Evolutionary conservation across 352 stramenopile species (phyloP).

Genomic region (Globisporangium cederbergense): DNA sequence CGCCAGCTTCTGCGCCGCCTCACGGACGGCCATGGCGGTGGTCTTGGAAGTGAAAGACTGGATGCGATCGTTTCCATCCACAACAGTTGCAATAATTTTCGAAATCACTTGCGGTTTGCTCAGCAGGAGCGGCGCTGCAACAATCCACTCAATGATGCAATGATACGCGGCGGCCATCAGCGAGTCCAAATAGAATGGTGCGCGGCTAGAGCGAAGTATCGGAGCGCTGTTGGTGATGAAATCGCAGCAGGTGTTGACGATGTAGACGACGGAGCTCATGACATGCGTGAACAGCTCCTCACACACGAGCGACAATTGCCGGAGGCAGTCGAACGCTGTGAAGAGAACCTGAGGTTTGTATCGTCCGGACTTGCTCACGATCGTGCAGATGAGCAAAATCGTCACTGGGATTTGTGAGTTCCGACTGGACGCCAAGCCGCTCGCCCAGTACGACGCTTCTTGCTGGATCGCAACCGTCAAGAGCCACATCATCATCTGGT

Average conservation of each 20-base stretch:
- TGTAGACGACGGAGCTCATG: constrained; percentile 71
- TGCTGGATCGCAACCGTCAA: constrained; percentile 84
- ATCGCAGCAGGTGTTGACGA: constrained; percentile 83
- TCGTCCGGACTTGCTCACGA: constrained; percentile 75
- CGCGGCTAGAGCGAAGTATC: constrained; percentile 63
- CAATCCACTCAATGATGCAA: constrained; percentile 86
- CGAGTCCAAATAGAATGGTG: constrained; percentile 80
- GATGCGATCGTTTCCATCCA: constrained; percentile 72
- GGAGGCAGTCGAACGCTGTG: constrained; percentile 83
- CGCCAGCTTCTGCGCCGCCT: constrained; percentile 74
- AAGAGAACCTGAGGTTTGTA: constrained; percentile 85
- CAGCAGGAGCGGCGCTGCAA: constrained; percentile 65
- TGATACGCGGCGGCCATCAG: constrained; percentile 77
- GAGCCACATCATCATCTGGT: constrained; percentile 89
- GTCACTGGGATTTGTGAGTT: constrained; percentile 86
- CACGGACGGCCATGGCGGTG: constrained; percentile 51
- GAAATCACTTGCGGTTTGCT: constrained; percentile 70
- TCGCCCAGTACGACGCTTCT: constrained; percentile 83
- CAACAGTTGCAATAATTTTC: constrained; percentile 80
- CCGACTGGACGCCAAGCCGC: constrained; percentile 69
- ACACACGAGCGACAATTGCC: constrained; percentile 74
- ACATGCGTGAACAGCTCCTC: constrained; percentile 75
- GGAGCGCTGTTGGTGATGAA: constrained; percentile 81
- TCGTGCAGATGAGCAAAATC: constrained; percentile 80
- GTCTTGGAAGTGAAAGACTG: constrained; percentile 56